Evolutionary conservation across 73 alveolate genomes (phyloP).

Genomic region (Tetrahymena malaccensis): DNA sequence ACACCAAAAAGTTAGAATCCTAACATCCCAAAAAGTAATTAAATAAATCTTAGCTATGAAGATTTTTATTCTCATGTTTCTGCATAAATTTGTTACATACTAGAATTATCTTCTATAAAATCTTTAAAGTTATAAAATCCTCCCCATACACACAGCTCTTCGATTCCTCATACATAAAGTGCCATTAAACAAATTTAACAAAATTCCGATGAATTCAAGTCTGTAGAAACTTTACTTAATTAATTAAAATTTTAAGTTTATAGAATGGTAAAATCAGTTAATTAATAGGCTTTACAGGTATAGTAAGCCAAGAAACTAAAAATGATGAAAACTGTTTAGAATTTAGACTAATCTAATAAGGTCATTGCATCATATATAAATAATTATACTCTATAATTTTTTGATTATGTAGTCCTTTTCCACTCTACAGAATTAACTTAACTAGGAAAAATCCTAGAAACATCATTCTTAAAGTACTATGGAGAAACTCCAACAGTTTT

Average conservation of each 20-base stretch:
- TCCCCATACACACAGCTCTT: background rate
- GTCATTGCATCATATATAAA: background rate
- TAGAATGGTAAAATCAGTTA: background rate
- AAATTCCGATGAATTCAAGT: background rate
- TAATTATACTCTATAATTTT: background rate
- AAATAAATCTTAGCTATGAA: background rate
- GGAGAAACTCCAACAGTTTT: background rate
- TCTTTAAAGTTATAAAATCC: background rate
- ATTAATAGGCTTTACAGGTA: background rate
- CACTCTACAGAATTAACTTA: background rate
- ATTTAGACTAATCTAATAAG: background rate
- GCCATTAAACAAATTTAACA: background rate
- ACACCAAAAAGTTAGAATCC: background rate
- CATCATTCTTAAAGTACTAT: background rate
- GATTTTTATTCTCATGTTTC: background rate
- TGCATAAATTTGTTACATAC: background rate
- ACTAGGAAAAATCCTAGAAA: background rate
- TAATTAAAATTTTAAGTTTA: background rate
- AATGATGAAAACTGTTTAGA: background rate
- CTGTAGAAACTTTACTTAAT: background rate
- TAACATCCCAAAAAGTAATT: background rate
- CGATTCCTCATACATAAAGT: background rate
- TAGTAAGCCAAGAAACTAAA: background rate
- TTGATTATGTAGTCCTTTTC: background rate
- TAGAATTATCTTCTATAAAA: background rate